phyloP scores from a whole-genome alignment of 306 rosid genomes.

The Alnus glutinosa region DNA sequence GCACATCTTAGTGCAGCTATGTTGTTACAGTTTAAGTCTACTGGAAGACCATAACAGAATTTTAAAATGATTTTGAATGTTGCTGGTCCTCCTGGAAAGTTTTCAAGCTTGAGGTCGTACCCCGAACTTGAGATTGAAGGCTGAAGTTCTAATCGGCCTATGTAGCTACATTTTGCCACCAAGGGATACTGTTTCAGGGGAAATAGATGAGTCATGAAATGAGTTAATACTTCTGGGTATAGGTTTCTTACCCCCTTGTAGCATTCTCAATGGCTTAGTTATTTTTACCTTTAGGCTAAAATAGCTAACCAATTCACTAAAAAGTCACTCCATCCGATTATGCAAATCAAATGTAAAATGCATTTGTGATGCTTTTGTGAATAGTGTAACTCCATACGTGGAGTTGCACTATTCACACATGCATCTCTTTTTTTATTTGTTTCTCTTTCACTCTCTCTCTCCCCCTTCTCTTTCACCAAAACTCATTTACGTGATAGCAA shows the following conservation, averaged over 20 bases:
- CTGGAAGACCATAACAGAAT: conserved; percentile 86
- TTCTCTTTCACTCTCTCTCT: no score
- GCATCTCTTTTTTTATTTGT: no score
- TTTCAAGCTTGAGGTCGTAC: conserved; percentile 62
- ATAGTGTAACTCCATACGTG: no score
- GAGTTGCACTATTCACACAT: no score
- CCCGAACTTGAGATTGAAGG: conserved; percentile 50
- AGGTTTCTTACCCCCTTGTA: not conserved
- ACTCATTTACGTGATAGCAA: no score
- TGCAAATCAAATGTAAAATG: no score
- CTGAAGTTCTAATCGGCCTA: conserved; percentile 56
- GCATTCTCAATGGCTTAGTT: no score
- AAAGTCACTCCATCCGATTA: no score
- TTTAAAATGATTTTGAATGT: conserved; percentile 67
- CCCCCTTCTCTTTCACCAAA: no score
- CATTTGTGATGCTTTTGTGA: no score
- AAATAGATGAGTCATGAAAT: conserved; percentile 21
- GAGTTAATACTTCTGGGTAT: conserved; percentile 1
- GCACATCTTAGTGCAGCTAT: conserved; percentile 89
- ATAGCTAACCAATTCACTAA: no score
- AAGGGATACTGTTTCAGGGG: conserved; percentile 72
- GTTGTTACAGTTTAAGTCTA: conserved; percentile 67
- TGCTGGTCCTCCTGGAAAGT: conserved; percentile 84
- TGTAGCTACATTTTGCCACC: conserved; percentile 85
- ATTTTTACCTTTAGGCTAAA: no score